These are phyloP conservation scores for Cryphonectria japonica DNA, from an alignment of 2,329 filamentous ascomycete species.

Conservation along the genomic window DNA sequence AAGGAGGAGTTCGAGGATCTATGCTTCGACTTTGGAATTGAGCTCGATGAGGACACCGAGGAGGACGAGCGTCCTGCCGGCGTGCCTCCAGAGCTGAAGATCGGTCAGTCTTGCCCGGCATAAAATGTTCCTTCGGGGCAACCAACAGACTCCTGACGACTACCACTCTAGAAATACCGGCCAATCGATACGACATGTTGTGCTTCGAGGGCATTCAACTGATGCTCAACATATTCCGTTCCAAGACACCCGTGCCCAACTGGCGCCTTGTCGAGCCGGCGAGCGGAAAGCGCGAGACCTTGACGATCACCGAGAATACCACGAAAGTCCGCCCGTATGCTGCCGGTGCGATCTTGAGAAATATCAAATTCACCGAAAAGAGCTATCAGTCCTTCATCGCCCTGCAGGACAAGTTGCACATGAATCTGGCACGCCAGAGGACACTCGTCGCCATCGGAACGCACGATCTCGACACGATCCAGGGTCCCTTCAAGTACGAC, in stretches of 20 bases:
- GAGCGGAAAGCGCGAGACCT: constrained; percentile 74
- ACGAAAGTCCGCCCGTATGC: constrained; percentile 82
- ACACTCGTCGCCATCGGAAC: constrained; percentile 97
- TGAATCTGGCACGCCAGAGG: constrained; percentile 89
- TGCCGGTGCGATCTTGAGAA: constrained; percentile 85
- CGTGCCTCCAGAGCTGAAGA: constrained; percentile 92
- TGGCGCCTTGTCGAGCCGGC: constrained; percentile 76
- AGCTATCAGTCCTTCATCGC: constrained; percentile 97
- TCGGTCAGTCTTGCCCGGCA: constrained; percentile 43
- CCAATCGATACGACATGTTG: constrained; percentile 92
- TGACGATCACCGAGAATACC: constrained; percentile 78
- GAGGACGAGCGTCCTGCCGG: constrained; percentile 75
- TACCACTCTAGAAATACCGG: constrained; percentile 27
- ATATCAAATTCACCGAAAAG: constrained; percentile 88
- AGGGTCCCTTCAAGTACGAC: constrained; percentile 97
- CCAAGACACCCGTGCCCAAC: constrained; percentile 74
- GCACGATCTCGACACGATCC: constrained; percentile 89
- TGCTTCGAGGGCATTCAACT: constrained; percentile 96
- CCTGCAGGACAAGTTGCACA: constrained; percentile 96
- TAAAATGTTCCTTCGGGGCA: constrained; percentile 1
- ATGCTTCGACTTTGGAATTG: constrained; percentile 98
- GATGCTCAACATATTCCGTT: constrained; percentile 94
- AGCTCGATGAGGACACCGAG: constrained; percentile 94
- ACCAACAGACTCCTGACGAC: constrained; percentile 6
- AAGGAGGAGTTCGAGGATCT: constrained; percentile 95